phyloP scores from a whole-genome alignment of 345 rosid species.

The Sisymbrium altissimum region DNA sequence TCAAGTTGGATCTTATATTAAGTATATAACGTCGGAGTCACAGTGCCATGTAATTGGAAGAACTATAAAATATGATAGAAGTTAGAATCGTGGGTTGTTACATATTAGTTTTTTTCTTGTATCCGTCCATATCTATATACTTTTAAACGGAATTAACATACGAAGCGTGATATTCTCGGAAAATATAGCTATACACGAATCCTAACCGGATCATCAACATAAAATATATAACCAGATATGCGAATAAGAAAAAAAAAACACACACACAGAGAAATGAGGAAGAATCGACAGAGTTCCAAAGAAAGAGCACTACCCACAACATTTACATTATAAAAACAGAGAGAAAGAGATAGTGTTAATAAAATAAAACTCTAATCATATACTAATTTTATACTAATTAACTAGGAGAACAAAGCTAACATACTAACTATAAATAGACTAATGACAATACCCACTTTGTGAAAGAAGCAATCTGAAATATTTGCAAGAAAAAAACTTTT shows the following conservation, averaged over 20 bases:
- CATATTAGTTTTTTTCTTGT: neutral
- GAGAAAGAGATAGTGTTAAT: slow-evolving; percentile 31
- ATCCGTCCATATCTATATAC: slow-evolving; percentile 4
- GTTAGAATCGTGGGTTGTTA: slow-evolving; percentile 19
- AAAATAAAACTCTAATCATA: slow-evolving; percentile 21
- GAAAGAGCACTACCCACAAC: slow-evolving; percentile 33
- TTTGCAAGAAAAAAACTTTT: slow-evolving; percentile 12
- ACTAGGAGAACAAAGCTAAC: slow-evolving; percentile 21
- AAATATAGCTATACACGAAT: slow-evolving; percentile 33
- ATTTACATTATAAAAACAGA: neutral
- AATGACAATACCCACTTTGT: slow-evolving; percentile 29
- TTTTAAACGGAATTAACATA: slow-evolving; percentile 6
- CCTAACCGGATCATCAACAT: slow-evolving; percentile 29
- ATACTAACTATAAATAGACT: slow-evolving; percentile 33
- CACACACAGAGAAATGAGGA: neutral
- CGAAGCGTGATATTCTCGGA: slow-evolving; percentile 28
- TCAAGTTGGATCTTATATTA: slow-evolving; percentile 1
- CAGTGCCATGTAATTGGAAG: neutral
- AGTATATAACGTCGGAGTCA: neutral
- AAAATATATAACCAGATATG: slow-evolving; percentile 31
- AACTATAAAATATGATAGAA: slow-evolving; percentile 22
- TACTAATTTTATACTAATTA: neutral
- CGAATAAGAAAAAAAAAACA: slow-evolving; percentile 3
- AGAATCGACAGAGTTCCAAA: slow-evolving; percentile 33
- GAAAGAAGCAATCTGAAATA: slow-evolving; percentile 21